Conservation (phyloP, 305 asterid species). For the Rubia occidens region DNA sequence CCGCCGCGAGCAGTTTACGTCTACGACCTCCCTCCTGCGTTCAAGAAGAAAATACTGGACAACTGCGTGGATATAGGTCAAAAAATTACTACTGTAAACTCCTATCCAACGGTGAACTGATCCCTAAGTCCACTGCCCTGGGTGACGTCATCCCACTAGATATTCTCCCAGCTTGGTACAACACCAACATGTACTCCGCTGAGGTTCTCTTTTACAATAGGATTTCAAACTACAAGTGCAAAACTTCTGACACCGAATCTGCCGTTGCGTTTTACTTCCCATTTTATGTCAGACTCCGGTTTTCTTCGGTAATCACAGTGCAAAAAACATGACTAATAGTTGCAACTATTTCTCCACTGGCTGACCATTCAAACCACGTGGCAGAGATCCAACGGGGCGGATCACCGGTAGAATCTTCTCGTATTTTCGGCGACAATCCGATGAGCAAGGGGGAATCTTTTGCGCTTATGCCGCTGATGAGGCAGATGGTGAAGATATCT, state of each 20-base stretch:
- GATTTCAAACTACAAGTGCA: conserved; percentile 30
- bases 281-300: conserved; percentile 38
- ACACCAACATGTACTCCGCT: conserved; percentile 35
- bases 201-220: conserved; percentile 33
- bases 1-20: conserved; percentile 25
- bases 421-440: conserved; percentile 36
- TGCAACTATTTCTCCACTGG: conserved; percentile 31
- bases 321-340: conserved; percentile 26
- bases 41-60: conserved; percentile 24
- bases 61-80: conserved; percentile 24
- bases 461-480: conserved; percentile 38
- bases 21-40: conserved; percentile 26
- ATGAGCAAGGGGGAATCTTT: conserved; percentile 39
- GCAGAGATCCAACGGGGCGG: conserved; percentile 33
- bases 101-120: conserved; percentile 33
- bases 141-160: conserved; percentile 23
- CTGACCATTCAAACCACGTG: conserved; percentile 26
- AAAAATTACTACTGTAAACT: conserved; percentile 32
- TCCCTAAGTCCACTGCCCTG: conserved; percentile 25
- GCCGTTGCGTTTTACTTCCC: conserved; percentile 49
- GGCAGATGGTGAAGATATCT: conserved; percentile 22
- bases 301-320: conserved; percentile 22
- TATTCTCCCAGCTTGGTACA: conserved; percentile 36
- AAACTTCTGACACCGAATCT: conserved; percentile 28
- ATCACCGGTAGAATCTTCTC: conserved; percentile 44